Base-by-base conservation (phyloP, 495 filamentous ascomycete genomes). In the Chaetomium fimeti region DNA sequence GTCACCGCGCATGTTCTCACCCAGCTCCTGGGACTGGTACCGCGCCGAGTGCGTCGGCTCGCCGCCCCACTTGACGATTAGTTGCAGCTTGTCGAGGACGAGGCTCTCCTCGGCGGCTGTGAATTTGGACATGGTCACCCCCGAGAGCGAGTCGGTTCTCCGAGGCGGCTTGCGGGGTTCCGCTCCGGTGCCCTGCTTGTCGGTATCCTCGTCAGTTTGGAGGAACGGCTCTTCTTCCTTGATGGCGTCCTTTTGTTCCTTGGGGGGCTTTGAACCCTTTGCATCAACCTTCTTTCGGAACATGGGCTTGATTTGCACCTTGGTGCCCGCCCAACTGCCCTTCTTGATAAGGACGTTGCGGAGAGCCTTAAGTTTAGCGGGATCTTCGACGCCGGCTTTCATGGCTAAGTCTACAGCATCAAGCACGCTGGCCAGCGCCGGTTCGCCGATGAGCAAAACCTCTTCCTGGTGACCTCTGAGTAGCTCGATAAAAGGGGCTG, bases 291-390 rank as follows among this genome's bases (percentile, higher is more conserved):
- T 89, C 75, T 91, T 96, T 45, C 91, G 86, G 76, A 97, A 98
- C 89, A 98, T 92, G 1, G 94, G 94, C 77, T 98, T 98, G 69
- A 98, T 97, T 77, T 98, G 94, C 28, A 98, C 93, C 76, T 98
- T 98, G 5, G 94, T 98, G 0, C 94, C 94, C 11, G 91, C 86
- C 90, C 92, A 97, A 13, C 85, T 87, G 12, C 93, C 91, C 76
- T 98, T 98, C 74, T 91, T 93, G 43, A 91, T 87, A 15, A 98
- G 80, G 15, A 92, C 92, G 60, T 91, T 93, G 56, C 88, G 86
- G 55, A 98, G 82, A 45, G 91, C 74, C 65, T 85, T 89, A 15
- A 98, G 86, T 78, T 98, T 98, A 29, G 88, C 85, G 56, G 81
- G 84, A 72, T 98, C 95, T 76, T 98, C 94, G 32, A 90, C 76